Evolutionary conservation across 495 filamentous ascomycete species (phyloP).

Genomic region (Viridothelium virens): DNA sequence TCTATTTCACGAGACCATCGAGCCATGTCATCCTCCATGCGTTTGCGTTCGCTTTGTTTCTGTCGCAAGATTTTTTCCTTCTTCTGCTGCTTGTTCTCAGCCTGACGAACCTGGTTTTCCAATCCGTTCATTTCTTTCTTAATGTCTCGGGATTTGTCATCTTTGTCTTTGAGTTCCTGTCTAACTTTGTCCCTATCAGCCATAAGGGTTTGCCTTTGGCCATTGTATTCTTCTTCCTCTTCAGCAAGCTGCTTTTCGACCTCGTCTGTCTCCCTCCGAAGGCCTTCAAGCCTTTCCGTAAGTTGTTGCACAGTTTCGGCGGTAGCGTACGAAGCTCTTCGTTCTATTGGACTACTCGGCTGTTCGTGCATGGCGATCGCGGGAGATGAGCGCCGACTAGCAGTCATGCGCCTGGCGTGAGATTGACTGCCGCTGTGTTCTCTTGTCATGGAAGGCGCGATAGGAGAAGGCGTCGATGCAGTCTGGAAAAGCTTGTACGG

Average conservation of each 20-base stretch:
- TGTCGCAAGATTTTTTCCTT: constrained; percentile 62
- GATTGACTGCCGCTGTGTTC: constrained; percentile 54
- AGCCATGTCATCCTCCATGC: constrained; percentile 51
- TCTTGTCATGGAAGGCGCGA: constrained; percentile 48
- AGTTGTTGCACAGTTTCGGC: constrained; percentile 47
- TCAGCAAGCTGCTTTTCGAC: constrained; percentile 46
- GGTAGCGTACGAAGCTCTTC: constrained; percentile 30
- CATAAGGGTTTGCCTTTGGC: constrained; percentile 49
- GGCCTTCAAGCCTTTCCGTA: constrained; percentile 43
- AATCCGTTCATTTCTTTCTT: constrained; percentile 71
- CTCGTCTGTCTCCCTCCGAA: constrained; percentile 34
- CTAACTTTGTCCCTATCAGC: constrained; percentile 65
- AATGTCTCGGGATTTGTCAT: constrained; percentile 72
- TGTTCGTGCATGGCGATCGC: constrained; percentile 31
- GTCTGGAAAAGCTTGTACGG: constrained; percentile 48
- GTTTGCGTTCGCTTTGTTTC: constrained; percentile 55
- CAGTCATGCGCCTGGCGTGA: constrained; percentile 54
- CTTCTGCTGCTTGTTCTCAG: constrained; percentile 68
- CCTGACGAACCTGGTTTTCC: constrained; percentile 74
- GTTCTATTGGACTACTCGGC: background rate
- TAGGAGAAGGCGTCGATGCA: constrained; percentile 43
- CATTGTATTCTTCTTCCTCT: constrained; percentile 67
- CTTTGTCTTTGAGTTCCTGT: constrained; percentile 71
- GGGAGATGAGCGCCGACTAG: constrained; percentile 70
- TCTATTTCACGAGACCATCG: constrained; percentile 51